These are phyloP conservation scores for Raphanus sativus DNA, from an alignment of 345 rosid species.

Conservation along the genomic window DNA sequence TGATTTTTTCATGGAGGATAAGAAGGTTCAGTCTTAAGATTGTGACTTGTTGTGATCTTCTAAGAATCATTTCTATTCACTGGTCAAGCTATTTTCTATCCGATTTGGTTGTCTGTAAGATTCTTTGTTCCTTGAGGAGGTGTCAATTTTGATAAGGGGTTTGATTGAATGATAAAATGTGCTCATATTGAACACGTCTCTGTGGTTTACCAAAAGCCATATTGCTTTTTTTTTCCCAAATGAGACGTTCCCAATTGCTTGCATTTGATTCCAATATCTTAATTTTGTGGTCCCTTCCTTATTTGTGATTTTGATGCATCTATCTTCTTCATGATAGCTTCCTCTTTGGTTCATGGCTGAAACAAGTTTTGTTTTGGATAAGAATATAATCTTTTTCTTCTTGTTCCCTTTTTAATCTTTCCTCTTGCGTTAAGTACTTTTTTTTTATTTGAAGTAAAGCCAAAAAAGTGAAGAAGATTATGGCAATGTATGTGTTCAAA, in stretches of 20 bases:
- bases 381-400: background rate
- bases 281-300: slow-evolving; percentile 23
- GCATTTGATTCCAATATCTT: slow-evolving; percentile 35
- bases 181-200: slow-evolving; percentile 23
- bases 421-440: background rate
- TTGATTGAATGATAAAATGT: slow-evolving; percentile 7
- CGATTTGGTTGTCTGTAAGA: slow-evolving; percentile 18
- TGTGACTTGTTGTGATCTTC: slow-evolving; percentile 15
- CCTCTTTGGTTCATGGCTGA: slow-evolving; percentile 8
- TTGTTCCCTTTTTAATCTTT: slow-evolving; percentile 1
- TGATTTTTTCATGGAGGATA: slow-evolving; percentile 7
- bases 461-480: too few relatives aligned
- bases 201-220: slow-evolving; percentile 34
- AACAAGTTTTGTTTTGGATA: slow-evolving; percentile 27
- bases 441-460: background rate
- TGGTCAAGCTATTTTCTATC: slow-evolving; percentile 7
- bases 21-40: slow-evolving; percentile 13
- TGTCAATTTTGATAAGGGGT: slow-evolving; percentile 5
- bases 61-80: slow-evolving; percentile 10
- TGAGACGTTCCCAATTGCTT: slow-evolving; percentile 17
- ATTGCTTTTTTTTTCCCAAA: background rate
- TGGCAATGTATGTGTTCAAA: background rate
- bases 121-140: slow-evolving; percentile 2
- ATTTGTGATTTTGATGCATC: slow-evolving; percentile 23
- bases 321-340: slow-evolving; percentile 20